A percentile compares a stretch with the other conserved stretches of the same genome.
Conservation (phyloP, 257 asterid species). For the Solanum medicagineum region DNA sequence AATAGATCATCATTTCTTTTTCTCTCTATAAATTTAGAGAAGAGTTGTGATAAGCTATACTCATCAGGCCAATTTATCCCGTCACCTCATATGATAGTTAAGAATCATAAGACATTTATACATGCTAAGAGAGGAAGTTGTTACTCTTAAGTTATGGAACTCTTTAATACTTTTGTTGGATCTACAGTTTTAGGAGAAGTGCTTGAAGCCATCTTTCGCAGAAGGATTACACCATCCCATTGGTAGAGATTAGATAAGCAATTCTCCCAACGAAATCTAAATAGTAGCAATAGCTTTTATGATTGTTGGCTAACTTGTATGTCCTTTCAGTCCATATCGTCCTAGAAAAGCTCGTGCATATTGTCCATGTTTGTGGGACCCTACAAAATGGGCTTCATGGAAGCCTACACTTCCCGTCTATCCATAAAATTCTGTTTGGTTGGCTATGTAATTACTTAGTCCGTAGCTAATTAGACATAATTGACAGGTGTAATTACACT, state of each 20-base stretch:
- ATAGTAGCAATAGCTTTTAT: not conserved
- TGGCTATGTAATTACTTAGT: too few relatives aligned
- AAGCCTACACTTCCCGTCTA: not conserved
- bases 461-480: too few relatives aligned
- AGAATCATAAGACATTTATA: not conserved
- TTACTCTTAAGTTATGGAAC: not conserved
- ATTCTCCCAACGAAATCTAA: not conserved
- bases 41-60: not conserved
- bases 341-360: not conserved
- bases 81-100: not conserved
- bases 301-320: not conserved
- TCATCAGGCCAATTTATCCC: not conserved
- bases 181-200: not conserved
- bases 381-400: not conserved
- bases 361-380: not conserved
- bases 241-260: not conserved
- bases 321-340: not conserved
- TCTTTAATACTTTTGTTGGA: not conserved
- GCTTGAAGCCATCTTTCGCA: not conserved
- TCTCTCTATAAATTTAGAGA: not conserved
- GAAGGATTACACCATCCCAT: not conserved
- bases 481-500: too few relatives aligned
- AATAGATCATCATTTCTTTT: not conserved
- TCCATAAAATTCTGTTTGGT: not conserved
- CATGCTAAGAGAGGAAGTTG: not conserved